phyloP scores from a whole-genome alignment of 2,329 filamentous ascomycete species.

The Pseudogymnoascus sp. region DNA sequence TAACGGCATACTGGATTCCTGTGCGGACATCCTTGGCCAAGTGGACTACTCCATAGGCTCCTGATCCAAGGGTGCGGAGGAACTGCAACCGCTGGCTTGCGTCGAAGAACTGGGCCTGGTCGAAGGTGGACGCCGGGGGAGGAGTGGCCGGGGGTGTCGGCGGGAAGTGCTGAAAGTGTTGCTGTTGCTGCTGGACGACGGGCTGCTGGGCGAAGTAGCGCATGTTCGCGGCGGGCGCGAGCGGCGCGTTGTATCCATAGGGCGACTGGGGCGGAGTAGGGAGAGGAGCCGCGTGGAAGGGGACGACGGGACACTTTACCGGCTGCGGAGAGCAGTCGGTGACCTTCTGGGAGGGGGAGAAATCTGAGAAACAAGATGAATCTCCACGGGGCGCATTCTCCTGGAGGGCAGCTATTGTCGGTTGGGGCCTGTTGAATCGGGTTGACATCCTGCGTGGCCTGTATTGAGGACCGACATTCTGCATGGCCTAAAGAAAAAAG shows the following conservation, averaged over 20 bases:
- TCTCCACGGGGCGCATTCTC: neutral
- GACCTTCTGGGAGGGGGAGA: neutral
- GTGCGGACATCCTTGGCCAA: conserved; percentile 77
- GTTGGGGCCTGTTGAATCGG: neutral
- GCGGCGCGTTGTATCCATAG: neutral
- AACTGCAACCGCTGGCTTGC: conserved; percentile 53
- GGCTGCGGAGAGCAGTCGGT: neutral
- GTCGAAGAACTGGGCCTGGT: conserved; percentile 4
- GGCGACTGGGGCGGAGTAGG: neutral
- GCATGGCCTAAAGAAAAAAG: conserved; percentile 3
- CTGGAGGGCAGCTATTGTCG: neutral
- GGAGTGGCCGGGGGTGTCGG: neutral
- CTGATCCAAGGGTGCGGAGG: conserved; percentile 78
- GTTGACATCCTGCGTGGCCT: conserved; percentile 7
- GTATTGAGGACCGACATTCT: conserved; percentile 8
- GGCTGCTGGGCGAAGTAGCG: neutral
- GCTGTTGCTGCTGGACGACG: neutral
- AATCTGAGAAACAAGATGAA: neutral
- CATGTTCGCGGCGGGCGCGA: neutral
- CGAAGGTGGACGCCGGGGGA: neutral
- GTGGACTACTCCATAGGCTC: conserved; percentile 96
- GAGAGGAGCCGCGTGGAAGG: neutral
- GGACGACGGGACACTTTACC: neutral
- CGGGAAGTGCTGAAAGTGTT: neutral
- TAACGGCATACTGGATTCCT: conserved; percentile 82